Base-by-base conservation (phyloP, 1,284 basidiomycete genomes). In the Fomitopsis palustris region DNA sequence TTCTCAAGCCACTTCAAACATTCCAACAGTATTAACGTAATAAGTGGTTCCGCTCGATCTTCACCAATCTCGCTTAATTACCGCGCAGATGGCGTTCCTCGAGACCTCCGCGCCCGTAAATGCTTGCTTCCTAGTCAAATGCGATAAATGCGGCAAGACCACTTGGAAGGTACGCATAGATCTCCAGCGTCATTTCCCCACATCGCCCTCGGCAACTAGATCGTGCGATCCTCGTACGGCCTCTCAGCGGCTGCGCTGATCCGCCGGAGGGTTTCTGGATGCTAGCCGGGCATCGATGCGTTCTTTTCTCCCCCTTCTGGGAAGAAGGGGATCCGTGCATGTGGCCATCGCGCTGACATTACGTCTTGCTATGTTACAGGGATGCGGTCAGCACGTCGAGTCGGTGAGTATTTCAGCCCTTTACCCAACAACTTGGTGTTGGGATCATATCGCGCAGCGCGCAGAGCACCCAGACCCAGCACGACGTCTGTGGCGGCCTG, bases 331-430 rank as follows among this genome's bases (percentile, higher is more conserved):
- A 57, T 16, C 41, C 2, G 25, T 31, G 35, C 56, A 52, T 62
- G 47, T 58, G 57, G 55, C 45, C 16, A 53, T 25, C 21, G 43
- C 19, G 39, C 63, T 64, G 56, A 63, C 54, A 61, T 68, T 67
- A 66, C 63, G 59, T 66, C 58, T 38, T 45, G 54, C 56, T 27
- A 55, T 49, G 57, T 51, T 62, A 41, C 75, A 90, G 88, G 88
- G 88, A 60, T 90, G 88, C 62, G 88, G 88, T 17, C 65, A 68
- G 61, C 88, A 90, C 72, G 79, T 81, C 67, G 83, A 88, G 58
- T 65, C 76, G 70, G 88, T 88, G 71, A 80, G 84, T 78, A 21
- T 17, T 19, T n/a, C 64, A 41, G 21, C 27, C 45, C 49, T 57
- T 55, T 57, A 64, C 65, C 63, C 23, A 51, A 25, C 39, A 54